phyloP scores from a whole-genome alignment of 2,329 filamentous ascomycete genomes.

The Penicillium occitanis region DNA sequence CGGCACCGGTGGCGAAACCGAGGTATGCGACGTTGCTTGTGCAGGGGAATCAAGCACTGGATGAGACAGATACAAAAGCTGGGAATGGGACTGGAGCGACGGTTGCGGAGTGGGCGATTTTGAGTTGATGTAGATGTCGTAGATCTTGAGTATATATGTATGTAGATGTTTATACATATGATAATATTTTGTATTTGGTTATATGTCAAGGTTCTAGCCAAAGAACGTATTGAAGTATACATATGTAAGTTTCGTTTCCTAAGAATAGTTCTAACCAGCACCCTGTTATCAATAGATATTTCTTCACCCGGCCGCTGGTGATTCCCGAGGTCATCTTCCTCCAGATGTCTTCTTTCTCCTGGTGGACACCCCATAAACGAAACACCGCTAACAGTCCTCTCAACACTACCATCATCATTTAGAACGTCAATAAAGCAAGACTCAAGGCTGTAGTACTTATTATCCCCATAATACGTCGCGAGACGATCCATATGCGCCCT shows the following conservation, averaged over 20 bases:
- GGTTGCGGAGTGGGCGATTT: constrained; percentile 50
- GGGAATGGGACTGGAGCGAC: constrained; percentile 46
- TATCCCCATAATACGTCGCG: constrained; percentile 22
- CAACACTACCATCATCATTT: constrained; percentile 5
- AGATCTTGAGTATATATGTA: neutral
- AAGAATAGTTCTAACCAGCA: too few species aligned
- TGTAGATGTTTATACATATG: neutral
- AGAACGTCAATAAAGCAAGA: constrained; percentile 21
- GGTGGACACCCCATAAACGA: constrained; percentile 21
- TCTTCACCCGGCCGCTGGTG: too few species aligned
- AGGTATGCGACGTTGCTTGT: constrained; percentile 47
- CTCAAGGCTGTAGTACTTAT: constrained; percentile 10
- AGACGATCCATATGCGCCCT: constrained; percentile 21
- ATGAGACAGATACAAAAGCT: constrained; percentile 30
- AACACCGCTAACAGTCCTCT: constrained; percentile 16
- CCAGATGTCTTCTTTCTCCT: neutral
- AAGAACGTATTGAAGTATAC: too few species aligned
- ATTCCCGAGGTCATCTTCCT: too few species aligned
- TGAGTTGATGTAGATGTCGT: constrained; percentile 25
- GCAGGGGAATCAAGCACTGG: constrained; percentile 43
- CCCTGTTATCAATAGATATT: too few species aligned
- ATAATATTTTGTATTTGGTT: neutral
- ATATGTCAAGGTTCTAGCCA: neutral
- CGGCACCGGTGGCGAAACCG: constrained; percentile 34
- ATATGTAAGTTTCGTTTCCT: too few species aligned